Evolutionary conservation across 2,329 filamentous ascomycete genomes (phyloP).

Genomic region (Cladophialophora yegresii): DNA sequence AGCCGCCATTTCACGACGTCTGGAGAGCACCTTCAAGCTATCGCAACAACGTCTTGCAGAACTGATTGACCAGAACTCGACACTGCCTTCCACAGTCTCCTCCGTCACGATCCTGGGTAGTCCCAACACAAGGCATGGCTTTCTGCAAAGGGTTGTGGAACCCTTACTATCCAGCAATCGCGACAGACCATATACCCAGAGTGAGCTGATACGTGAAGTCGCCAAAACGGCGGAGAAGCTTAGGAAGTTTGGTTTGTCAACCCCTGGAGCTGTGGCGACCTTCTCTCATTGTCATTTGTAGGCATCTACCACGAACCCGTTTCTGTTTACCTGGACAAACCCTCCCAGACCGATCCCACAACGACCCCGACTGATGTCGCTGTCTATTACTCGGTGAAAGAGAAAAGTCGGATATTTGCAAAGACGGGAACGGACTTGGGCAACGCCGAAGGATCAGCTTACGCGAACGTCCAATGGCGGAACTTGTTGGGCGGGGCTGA

Average conservation of each 20-base stretch:
- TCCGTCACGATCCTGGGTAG: conserved; percentile 82
- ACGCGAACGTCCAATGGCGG: conserved; percentile 80
- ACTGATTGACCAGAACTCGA: conserved; percentile 76
- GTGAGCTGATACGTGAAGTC: conserved; percentile 74
- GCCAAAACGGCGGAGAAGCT: conserved; percentile 72
- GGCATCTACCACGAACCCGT: conserved; percentile 86
- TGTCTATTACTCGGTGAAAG: conserved; percentile 73
- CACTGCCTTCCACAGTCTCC: conserved; percentile 83
- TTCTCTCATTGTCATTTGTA: conserved; percentile 42
- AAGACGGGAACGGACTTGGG: conserved; percentile 95
- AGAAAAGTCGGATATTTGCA: conserved; percentile 79
- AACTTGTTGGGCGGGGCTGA: conserved; percentile 96
- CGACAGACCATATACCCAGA: conserved; percentile 71
- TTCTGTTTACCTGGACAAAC: conserved; percentile 77
- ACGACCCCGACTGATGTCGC: conserved; percentile 76
- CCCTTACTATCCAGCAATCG: conserved; percentile 72
- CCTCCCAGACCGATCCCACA: conserved; percentile 67
- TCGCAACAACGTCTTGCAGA: conserved; percentile 65
- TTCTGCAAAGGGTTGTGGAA: conserved; percentile 78
- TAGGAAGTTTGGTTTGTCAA: conserved; percentile 68
- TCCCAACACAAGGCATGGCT: conserved; percentile 75
- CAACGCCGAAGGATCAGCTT: conserved; percentile 90
- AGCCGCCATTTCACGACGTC: conserved; percentile 61
- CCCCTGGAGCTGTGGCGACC: neutral
- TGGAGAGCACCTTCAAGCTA: conserved; percentile 61